Evolutionary conservation across 2,329 filamentous ascomycete genomes (phyloP).

Genomic region (Arthrobotrys entomopaga): DNA sequence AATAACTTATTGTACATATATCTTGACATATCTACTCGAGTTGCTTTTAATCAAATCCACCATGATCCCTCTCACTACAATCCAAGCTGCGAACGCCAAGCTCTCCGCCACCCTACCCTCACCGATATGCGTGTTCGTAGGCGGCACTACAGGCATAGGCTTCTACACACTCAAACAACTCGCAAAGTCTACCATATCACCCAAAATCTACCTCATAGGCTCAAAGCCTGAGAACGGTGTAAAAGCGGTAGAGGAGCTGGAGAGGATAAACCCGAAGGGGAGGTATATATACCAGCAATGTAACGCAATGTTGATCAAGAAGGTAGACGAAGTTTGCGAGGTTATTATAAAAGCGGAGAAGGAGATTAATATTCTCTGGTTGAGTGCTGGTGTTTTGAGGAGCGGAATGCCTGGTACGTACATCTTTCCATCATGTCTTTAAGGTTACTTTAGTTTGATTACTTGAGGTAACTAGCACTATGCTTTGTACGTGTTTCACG

Average conservation of each 20-base stretch:
- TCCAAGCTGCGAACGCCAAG: slow-evolving; percentile 61
- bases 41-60: background rate
- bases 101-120: slow-evolving; percentile 64
- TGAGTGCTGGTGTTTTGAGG: slow-evolving; percentile 66
- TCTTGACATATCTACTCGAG: no score
- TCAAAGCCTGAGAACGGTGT: slow-evolving; percentile 61
- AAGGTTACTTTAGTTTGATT: background rate
- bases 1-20: no score
- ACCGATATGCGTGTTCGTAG: slow-evolving; percentile 64
- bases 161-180: slow-evolving; percentile 65
- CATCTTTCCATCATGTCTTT: background rate
- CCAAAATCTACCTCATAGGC: slow-evolving; percentile 65
- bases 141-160: slow-evolving; percentile 67
- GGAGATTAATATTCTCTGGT: slow-evolving; percentile 68
- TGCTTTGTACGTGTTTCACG: no score
- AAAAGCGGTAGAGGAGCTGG: slow-evolving; percentile 64
- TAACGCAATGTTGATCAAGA: slow-evolving; percentile 65
- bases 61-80: slow-evolving; percentile 61
- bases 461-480: no score
- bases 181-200: slow-evolving; percentile 59
- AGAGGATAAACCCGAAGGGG: slow-evolving; percentile 64
- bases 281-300: slow-evolving; percentile 64
- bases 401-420: slow-evolving; percentile 53
- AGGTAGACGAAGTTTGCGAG: slow-evolving; percentile 66
- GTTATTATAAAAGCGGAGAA: slow-evolving; percentile 67